Conservation (phyloP, 2,329 filamentous ascomycete species). For the Trichoderma atroviride region DNA sequence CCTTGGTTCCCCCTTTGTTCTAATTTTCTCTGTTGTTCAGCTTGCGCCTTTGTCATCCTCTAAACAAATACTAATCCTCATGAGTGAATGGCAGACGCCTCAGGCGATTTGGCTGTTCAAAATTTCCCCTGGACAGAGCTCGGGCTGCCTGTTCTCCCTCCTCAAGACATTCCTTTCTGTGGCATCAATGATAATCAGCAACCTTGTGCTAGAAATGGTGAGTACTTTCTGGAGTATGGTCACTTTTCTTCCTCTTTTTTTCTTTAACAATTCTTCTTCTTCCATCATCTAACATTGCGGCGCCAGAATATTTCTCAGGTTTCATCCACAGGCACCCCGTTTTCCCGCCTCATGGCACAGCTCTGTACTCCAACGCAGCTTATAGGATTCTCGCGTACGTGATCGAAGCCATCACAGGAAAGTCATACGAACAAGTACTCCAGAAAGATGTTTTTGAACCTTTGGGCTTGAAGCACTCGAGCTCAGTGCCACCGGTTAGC, state of each 20-base stretch:
- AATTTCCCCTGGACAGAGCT: slow-evolving; percentile 8
- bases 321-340: slow-evolving; percentile 28
- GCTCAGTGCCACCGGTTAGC: neutral
- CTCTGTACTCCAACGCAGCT: slow-evolving; percentile 34
- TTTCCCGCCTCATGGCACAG: slow-evolving; percentile 28
- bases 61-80: neutral
- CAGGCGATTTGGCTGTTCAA: slow-evolving; percentile 19
- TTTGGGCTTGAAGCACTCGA: slow-evolving; percentile 24
- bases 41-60: neutral
- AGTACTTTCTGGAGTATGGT: neutral
- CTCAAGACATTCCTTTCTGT: slow-evolving; percentile 25
- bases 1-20: neutral
- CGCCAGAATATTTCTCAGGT: slow-evolving; percentile 29
- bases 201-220: slow-evolving; percentile 10
- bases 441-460: slow-evolving; percentile 19
- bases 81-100: neutral
- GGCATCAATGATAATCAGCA: slow-evolving; percentile 17
- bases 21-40: neutral
- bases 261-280: too few relatives aligned
- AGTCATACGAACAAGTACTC: slow-evolving; percentile 26
- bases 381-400: slow-evolving; percentile 32
- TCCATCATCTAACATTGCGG: neutral
- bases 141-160: neutral
- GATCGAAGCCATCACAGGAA: slow-evolving; percentile 31
- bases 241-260: too few relatives aligned